These are phyloP conservation scores for Oligophagozyma castellii DNA, from an alignment of 1,139 yeast species.

Conservation along the genomic window DNA sequence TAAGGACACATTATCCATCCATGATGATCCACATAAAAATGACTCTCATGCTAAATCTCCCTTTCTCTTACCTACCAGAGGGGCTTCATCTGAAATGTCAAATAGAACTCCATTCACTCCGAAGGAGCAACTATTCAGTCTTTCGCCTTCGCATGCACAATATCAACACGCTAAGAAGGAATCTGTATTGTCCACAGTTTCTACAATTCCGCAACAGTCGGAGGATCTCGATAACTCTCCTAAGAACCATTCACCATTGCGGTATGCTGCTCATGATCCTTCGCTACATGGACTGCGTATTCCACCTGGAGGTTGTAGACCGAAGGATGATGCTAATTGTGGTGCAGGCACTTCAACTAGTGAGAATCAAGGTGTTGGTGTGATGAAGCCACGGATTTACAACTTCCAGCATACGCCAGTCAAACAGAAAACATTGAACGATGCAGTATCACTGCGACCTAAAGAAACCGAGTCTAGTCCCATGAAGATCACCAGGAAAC, in stretches of 20 bases:
- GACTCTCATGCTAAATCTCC: neutral
- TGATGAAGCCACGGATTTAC: conserved; percentile 17
- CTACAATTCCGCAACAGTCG: conserved; percentile 10
- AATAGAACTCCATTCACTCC: neutral
- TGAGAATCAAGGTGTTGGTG: too few relatives aligned
- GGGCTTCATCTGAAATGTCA: neutral
- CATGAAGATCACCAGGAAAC: conserved; percentile 25
- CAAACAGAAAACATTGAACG: conserved; percentile 5
- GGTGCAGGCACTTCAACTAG: too few relatives aligned
- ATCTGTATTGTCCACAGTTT: conserved; percentile 9
- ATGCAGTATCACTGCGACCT: neutral
- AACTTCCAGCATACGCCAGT: conserved; percentile 21
- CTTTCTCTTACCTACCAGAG: neutral
- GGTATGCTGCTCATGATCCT: too few relatives aligned
- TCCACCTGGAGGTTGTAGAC: too few relatives aligned
- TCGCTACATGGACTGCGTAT: too few relatives aligned
- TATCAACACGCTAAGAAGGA: conserved; percentile 8
- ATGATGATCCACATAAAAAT: neutral
- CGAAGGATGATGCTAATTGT: too few relatives aligned
- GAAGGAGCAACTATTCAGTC: neutral
- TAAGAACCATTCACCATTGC: too few relatives aligned
- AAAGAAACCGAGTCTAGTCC: conserved; percentile 15
- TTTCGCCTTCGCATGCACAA: too few relatives aligned
- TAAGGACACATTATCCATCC: neutral
- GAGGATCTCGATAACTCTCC: too few relatives aligned